Conservation (phyloP, 2,329 filamentous ascomycete species). For the Aspergillus alliaceus region DNA sequence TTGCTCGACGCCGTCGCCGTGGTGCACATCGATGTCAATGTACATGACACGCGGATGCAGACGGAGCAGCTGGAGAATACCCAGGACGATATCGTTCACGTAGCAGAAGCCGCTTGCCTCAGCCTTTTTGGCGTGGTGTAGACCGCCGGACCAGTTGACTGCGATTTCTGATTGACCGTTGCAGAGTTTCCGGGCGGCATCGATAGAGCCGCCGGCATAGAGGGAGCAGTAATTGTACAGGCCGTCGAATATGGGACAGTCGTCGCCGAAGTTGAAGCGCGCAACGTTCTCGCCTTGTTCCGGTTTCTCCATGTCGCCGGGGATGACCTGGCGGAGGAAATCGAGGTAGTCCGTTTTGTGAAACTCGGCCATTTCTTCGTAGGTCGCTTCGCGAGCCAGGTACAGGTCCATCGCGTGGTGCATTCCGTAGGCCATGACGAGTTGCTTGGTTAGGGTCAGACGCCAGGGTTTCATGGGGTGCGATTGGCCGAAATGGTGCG, state of each 20-base stretch:
- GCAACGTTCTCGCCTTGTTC: conserved; percentile 57
- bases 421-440: conserved; percentile 93
- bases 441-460: conserved; percentile 87
- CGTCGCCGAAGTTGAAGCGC: conserved; percentile 85
- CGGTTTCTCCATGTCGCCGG: conserved; percentile 66
- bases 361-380: conserved; percentile 83
- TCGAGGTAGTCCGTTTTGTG: conserved; percentile 89
- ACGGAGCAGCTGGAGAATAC: conserved; percentile 82
- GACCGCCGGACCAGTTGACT: conserved; percentile 93
- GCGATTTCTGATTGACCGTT: conserved; percentile 89
- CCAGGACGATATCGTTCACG: conserved; percentile 96
- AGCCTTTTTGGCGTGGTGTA: conserved; percentile 93
- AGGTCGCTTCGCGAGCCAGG: conserved; percentile 77
- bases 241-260: conserved; percentile 95
- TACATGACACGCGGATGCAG: conserved; percentile 84
- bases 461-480: conserved; percentile 99
- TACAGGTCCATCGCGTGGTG: conserved; percentile 97
- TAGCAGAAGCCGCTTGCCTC: conserved; percentile 98
- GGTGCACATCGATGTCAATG: conserved; percentile 91
- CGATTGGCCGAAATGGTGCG: conserved; percentile 93
- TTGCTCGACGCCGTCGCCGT: conserved; percentile 87
- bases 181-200: conserved; percentile 85
- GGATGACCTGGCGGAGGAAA: conserved; percentile 73
- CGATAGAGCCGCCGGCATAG: conserved; percentile 85
- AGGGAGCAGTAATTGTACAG: conserved; percentile 94